Conservation (phyloP, 2,329 filamentous ascomycete species). For the Trichoderma afroharzianum region DNA sequence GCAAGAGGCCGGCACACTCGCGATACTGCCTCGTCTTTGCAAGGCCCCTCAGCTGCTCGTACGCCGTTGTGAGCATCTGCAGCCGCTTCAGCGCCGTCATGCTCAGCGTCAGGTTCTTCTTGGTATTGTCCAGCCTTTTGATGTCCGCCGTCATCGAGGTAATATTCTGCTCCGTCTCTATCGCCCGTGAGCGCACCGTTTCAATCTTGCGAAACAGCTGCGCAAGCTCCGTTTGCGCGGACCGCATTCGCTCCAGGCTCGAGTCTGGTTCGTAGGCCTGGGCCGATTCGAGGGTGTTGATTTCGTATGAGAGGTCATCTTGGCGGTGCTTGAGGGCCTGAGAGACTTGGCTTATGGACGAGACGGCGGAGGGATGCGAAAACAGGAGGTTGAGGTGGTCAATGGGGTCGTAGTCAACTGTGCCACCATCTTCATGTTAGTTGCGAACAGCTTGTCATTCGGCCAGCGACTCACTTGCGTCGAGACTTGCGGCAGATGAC, state of each 20-base stretch:
- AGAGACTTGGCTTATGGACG: constrained; percentile 72
- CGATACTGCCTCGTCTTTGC: constrained; percentile 86
- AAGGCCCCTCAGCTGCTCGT: constrained; percentile 84
- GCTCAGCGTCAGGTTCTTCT: constrained; percentile 90
- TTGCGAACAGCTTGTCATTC: constrained; percentile 23
- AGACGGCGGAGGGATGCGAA: constrained; percentile 79
- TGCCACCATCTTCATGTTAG: constrained; percentile 4
- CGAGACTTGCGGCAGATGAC: constrained; percentile 39
- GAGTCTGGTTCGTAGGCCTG: constrained; percentile 84
- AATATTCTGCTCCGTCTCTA: constrained; percentile 91
- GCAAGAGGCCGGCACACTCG: constrained; percentile 88
- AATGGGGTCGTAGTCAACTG: constrained; percentile 83
- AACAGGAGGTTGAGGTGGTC: constrained; percentile 92
- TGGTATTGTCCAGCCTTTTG: constrained; percentile 93
- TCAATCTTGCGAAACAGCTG: constrained; percentile 94
- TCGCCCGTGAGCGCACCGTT: constrained; percentile 79
- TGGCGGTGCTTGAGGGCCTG: constrained; percentile 69
- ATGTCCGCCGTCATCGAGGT: constrained; percentile 99
- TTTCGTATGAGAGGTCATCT: constrained; percentile 76
- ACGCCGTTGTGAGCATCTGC: constrained; percentile 99
- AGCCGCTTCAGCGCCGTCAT: constrained; percentile 97
- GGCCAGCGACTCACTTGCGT: constrained; percentile 38
- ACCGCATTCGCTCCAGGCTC: constrained; percentile 86
- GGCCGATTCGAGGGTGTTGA: constrained; percentile 66
- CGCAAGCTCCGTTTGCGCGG: constrained; percentile 83